Conservation (phyloP, 768 basidiomycete species). For the Tylopilus vinaceipallidus region DNA sequence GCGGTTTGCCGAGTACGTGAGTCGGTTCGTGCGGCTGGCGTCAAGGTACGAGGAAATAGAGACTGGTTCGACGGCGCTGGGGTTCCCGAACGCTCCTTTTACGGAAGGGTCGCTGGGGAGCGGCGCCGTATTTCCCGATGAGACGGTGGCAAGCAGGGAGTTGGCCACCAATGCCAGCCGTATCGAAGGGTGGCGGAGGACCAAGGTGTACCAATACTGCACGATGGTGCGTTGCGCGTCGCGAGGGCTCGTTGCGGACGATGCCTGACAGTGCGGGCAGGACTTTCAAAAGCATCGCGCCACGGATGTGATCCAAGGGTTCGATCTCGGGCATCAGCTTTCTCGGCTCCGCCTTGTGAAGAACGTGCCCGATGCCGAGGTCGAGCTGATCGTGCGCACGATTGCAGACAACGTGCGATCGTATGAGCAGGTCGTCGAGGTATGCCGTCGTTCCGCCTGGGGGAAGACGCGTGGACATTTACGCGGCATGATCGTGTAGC, state of each 20-base stretch:
- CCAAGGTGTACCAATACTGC: slow-evolving; percentile 73
- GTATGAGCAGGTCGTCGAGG: slow-evolving; percentile 91
- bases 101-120: slow-evolving; percentile 58
- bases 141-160: slow-evolving; percentile 62
- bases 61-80: slow-evolving; percentile 69
- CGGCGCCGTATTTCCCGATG: slow-evolving; percentile 79
- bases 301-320: slow-evolving; percentile 63
- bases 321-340: slow-evolving; percentile 87
- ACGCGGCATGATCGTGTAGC: slow-evolving; percentile 40
- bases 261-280: slow-evolving; percentile 39
- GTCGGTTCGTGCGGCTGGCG: slow-evolving; percentile 84
- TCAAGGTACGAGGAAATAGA: slow-evolving; percentile 89
- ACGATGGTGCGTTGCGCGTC: slow-evolving; percentile 51
- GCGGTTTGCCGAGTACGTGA: slow-evolving; percentile 86
- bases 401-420: slow-evolving; percentile 68
- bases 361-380: slow-evolving; percentile 70
- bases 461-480: neutral
- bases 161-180: slow-evolving; percentile 73
- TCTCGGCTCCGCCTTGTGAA: slow-evolving; percentile 74
- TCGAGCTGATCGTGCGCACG: slow-evolving; percentile 68
- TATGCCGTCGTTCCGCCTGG: slow-evolving; percentile 30
- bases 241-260: neutral
- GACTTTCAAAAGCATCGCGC: slow-evolving; percentile 60
- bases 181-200: slow-evolving; percentile 92
- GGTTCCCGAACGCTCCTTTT: slow-evolving; percentile 61